phyloP scores from a whole-genome alignment of 1,139 yeast species.

The Zygotorulaspora mrakii region DNA sequence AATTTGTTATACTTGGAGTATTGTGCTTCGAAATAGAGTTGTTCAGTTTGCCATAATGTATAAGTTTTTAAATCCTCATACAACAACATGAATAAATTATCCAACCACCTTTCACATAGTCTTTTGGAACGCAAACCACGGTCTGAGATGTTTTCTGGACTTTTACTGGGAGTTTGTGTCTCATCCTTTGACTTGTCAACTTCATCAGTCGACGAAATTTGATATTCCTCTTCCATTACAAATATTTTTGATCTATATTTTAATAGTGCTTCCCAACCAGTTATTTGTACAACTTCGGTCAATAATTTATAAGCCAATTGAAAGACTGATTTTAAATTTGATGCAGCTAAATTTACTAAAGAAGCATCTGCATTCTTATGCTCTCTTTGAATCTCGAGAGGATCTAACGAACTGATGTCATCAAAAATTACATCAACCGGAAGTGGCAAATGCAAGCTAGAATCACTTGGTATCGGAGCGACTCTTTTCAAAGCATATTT shows the following conservation, averaged over 20 bases:
- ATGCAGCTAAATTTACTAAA: conserved; percentile 75
- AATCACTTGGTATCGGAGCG: conserved; percentile 36
- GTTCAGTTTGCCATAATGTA: conserved; percentile 93
- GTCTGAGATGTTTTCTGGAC: conserved; percentile 25
- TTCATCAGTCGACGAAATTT: conserved; percentile 36
- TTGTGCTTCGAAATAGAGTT: conserved; percentile 78
- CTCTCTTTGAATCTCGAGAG: conserved; percentile 57
- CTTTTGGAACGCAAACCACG: conserved; percentile 49
- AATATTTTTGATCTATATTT: conserved; percentile 83
- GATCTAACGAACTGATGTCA: conserved; percentile 50
- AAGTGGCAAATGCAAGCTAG: conserved; percentile 64
- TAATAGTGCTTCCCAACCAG: conserved; percentile 89
- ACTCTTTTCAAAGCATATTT: conserved; percentile 54
- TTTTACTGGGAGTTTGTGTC: conserved; percentile 37
- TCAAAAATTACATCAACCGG: conserved; percentile 73
- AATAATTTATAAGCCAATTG: conserved; percentile 79
- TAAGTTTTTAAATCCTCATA: conserved; percentile 90
- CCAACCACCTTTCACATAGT: conserved; percentile 95
- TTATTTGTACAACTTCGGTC: conserved; percentile 67
- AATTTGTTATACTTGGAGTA: conserved; percentile 72
- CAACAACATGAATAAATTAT: conserved; percentile 82
- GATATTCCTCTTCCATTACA: conserved; percentile 92
- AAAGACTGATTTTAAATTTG: conserved; percentile 80
- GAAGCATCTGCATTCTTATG: conserved; percentile 61
- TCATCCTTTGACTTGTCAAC: conserved; percentile 44